A percentile compares a stretch with the other conserved stretches of the same genome.
phyloP scores from a whole-genome alignment of 225 moss, liverwort and hornwort genomes.

The Takakia lepidozioides region DNA sequence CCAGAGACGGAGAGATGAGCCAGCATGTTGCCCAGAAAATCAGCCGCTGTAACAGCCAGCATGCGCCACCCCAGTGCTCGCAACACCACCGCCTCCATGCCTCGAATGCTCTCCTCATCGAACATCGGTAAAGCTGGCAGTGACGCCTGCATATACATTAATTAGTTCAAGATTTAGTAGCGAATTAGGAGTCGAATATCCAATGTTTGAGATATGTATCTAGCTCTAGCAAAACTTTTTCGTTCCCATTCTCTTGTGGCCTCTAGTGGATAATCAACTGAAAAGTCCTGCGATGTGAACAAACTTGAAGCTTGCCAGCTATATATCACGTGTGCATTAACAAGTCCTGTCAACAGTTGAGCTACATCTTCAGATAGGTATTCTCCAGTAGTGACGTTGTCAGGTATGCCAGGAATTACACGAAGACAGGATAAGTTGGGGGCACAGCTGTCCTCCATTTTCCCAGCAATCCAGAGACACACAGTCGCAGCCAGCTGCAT shows the following conservation, averaged over 20 bases:
- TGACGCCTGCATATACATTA: slow-evolving; percentile 3
- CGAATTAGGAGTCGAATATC: too few species aligned
- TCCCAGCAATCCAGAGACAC: slow-evolving; percentile 75
- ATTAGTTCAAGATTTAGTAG: too few species aligned
- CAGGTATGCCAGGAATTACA: too few species aligned
- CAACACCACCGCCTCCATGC: slow-evolving; percentile 56
- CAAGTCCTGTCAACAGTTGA: too few species aligned
- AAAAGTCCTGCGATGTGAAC: neutral
- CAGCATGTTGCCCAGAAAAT: slow-evolving; percentile 64
- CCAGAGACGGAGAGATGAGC: slow-evolving; percentile 38
- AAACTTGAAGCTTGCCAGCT: too few species aligned
- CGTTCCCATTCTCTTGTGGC: too few species aligned
- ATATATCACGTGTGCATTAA: too few species aligned
- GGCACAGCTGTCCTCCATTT: slow-evolving; percentile 58
- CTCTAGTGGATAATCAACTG: neutral
- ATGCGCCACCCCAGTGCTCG: slow-evolving; percentile 63
- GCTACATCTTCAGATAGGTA: too few species aligned
- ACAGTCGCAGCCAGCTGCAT: slow-evolving; percentile 53
- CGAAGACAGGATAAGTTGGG: slow-evolving; percentile 48
- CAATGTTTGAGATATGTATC: too few species aligned
- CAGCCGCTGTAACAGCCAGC: slow-evolving; percentile 50
- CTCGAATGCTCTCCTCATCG: slow-evolving; percentile 31
- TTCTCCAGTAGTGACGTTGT: too few species aligned
- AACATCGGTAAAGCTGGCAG: slow-evolving; percentile 19
- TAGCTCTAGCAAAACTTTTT: too few species aligned